Evolutionary conservation across 2,329 filamentous ascomycete genomes (phyloP).

Genomic region (Colletotrichum abscissum): DNA sequence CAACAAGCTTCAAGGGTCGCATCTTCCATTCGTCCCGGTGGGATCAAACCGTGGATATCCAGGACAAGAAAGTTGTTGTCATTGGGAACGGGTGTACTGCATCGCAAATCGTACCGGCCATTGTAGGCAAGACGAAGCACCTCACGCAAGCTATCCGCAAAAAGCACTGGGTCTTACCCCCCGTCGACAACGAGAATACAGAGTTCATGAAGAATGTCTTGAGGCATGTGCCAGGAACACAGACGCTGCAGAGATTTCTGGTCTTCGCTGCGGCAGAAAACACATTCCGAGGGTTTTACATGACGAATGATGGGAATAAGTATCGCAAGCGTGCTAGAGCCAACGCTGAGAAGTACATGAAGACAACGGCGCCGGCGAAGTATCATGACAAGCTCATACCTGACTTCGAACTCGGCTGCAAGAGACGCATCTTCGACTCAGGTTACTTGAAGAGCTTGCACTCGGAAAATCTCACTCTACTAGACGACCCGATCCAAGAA

Average conservation of each 20-base stretch:
- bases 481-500: slow-evolving; percentile 59
- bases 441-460: slow-evolving; percentile 66
- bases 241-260: slow-evolving; percentile 52
- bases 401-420: slow-evolving; percentile 72
- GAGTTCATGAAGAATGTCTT: slow-evolving; percentile 47
- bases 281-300: slow-evolving; percentile 47
- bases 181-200: slow-evolving; percentile 41
- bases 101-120: slow-evolving; percentile 62
- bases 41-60: slow-evolving; percentile 61
- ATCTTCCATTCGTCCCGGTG: slow-evolving; percentile 68
- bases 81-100: slow-evolving; percentile 67
- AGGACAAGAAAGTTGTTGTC: slow-evolving; percentile 60
- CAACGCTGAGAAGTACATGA: slow-evolving; percentile 53
- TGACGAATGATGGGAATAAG: slow-evolving; percentile 44
- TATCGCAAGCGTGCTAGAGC: slow-evolving; percentile 51
- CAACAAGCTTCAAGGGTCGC: slow-evolving; percentile 61
- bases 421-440: slow-evolving; percentile 70
- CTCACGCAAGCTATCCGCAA: slow-evolving; percentile 54
- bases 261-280: slow-evolving; percentile 53
- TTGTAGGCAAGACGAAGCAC: slow-evolving; percentile 45
- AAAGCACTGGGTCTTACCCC: slow-evolving; percentile 55
- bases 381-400: slow-evolving; percentile 72
- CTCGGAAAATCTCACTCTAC: slow-evolving; percentile 57
- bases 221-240: slow-evolving; percentile 58
- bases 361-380: slow-evolving; percentile 62